Evolutionary conservation across 192 early-diverging fungal genomes (phyloP).

Genomic region (Phlyctochytrium arcticum): DNA sequence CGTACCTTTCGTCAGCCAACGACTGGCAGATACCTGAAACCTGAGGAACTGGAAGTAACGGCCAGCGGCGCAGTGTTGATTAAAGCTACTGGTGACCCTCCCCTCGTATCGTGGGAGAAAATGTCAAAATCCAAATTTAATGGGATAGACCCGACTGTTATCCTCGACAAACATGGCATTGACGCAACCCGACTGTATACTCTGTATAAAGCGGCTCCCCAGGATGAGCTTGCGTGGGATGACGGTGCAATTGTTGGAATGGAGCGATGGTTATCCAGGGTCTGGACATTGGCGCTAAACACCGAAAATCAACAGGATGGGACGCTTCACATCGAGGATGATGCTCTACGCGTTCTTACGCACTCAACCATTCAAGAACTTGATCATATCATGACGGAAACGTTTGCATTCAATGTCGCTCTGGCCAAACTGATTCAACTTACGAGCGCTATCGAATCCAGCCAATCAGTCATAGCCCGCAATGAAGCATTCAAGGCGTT

Average conservation of each 20-base stretch:
- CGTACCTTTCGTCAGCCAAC: slow-evolving; percentile 73
- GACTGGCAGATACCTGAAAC: slow-evolving; percentile 71
- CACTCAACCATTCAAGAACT: slow-evolving; percentile 52
- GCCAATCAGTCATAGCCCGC: background rate
- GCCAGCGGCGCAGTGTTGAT: slow-evolving; percentile 50
- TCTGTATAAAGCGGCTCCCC: slow-evolving; percentile 82
- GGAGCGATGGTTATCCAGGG: slow-evolving; percentile 74
- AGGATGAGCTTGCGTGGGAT: slow-evolving; percentile 89
- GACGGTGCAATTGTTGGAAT: slow-evolving; percentile 87
- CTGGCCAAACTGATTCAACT: slow-evolving; percentile 84
- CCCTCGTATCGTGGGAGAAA: slow-evolving; percentile 75
- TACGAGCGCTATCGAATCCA: slow-evolving; percentile 43
- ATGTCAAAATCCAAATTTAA: slow-evolving; percentile 98
- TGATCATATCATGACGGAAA: too few species aligned
- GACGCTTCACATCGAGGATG: too few species aligned
- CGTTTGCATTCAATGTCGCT: slow-evolving; percentile 74
- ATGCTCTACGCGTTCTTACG: slow-evolving; percentile 32
- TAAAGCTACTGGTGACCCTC: slow-evolving; percentile 53
- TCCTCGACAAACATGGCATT: slow-evolving; percentile 65
- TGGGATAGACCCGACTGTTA: slow-evolving; percentile 75
- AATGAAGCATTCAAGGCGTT: background rate
- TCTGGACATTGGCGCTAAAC: slow-evolving; percentile 53
- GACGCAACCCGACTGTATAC: slow-evolving; percentile 84
- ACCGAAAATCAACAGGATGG: too few species aligned
- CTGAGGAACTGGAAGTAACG: slow-evolving; percentile 62